Conservation (phyloP, 1,284 basidiomycete species). For the Malassezia dermatis region DNA sequence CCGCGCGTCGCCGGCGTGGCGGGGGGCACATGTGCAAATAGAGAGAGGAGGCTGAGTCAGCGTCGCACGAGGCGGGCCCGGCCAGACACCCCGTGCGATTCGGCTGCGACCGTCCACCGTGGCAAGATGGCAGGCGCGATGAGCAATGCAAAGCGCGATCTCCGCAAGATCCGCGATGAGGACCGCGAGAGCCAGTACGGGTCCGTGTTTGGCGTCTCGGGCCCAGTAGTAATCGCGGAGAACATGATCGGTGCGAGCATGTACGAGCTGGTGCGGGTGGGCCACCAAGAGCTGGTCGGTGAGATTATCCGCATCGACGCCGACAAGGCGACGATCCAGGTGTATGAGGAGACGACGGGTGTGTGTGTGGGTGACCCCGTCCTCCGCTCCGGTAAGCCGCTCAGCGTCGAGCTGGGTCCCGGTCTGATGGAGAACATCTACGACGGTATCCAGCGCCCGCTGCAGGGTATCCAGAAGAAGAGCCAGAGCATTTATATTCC, state of each 20-base stretch:
- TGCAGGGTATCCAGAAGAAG: conserved; percentile 83
- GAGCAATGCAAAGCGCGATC: conserved; percentile 41
- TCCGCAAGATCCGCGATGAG: conserved; percentile 46
- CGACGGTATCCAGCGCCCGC: conserved; percentile 53
- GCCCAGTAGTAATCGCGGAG: conserved; percentile 46
- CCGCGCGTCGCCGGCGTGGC: conserved; percentile 1
- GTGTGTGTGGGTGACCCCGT: conserved; percentile 96
- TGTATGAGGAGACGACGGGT: conserved; percentile 74
- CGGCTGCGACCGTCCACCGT: neutral
- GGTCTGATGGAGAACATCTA: conserved; percentile 98
- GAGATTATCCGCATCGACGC: conserved; percentile 47
- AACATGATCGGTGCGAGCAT: conserved; percentile 47
- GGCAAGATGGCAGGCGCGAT: conserved; percentile 24
- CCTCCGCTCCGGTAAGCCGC: conserved; percentile 87
- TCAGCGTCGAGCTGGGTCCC: conserved; percentile 93
- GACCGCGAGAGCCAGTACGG: conserved; percentile 38
- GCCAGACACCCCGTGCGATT: neutral
- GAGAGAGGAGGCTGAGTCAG: conserved; percentile 6
- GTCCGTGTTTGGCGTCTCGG: conserved; percentile 43
- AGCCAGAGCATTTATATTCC: conserved; percentile 97
- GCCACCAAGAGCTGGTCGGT: conserved; percentile 46
- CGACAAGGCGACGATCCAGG: conserved; percentile 76
- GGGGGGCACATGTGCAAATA: neutral
- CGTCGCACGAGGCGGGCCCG: conserved; percentile 1
- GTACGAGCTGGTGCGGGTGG: conserved; percentile 48